Evolutionary conservation across 495 filamentous ascomycete species (phyloP).

Genomic region (Neurospora tetraspora): DNA sequence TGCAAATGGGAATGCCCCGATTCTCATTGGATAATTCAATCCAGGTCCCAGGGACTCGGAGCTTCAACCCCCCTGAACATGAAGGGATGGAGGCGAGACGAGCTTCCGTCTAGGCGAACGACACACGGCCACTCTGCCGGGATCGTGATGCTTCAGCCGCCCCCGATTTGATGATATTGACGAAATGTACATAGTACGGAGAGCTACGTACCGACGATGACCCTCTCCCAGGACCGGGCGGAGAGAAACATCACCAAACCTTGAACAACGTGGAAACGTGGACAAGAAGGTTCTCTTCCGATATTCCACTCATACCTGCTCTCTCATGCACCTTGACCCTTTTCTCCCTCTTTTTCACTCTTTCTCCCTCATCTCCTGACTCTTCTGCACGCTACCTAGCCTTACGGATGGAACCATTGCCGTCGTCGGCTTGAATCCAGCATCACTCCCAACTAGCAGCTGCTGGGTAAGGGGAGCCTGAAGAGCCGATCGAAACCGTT

Average conservation of each 20-base stretch:
- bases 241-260: not conserved
- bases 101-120: too few relatives aligned
- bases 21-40: not conserved
- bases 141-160: not conserved
- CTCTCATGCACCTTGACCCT: not conserved
- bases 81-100: too few relatives aligned
- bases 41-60: not conserved
- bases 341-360: not conserved
- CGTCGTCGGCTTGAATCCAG: not conserved
- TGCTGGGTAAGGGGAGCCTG: not conserved
- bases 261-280: not conserved
- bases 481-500: too few relatives aligned
- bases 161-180: not conserved
- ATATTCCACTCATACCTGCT: not conserved
- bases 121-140: not conserved
- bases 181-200: not conserved
- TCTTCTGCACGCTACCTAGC: not conserved
- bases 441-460: not conserved
- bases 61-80: not conserved
- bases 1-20: not conserved
- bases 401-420: not conserved
- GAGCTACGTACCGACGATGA: not conserved
- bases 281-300: not conserved
- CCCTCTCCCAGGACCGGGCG: not conserved
- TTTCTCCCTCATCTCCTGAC: not conserved